Base-by-base conservation (phyloP, 75 land plant species). In the Gnetum montanum region DNA sequence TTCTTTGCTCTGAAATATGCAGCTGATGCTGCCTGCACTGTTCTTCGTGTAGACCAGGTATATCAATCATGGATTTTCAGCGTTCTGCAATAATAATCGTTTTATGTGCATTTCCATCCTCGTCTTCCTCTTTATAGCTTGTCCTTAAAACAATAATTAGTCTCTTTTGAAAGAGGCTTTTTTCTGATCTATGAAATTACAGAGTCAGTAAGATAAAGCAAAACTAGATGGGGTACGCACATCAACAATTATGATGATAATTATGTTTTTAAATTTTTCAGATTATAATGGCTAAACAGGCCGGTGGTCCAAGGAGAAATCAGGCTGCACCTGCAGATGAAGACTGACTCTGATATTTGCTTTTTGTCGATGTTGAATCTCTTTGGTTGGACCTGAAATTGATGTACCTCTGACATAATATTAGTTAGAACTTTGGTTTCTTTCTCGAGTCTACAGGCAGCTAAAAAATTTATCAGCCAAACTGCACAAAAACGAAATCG, bases 201-300 rank as follows among this genome's bases (percentile, higher is more conserved):
- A n/a, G n/a, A n/a, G n/a, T n/a, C n/a, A n/a, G n/a, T n/a, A n/a
- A n/a, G n/a, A n/a, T n/a, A n/a, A n/a, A n/a, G n/a, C n/a, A n/a
- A n/a, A n/a, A n/a, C n/a, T n/a, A n/a, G n/a, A n/a, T n/a, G n/a
- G 19, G 4, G 41, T 6, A 22, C 28, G 4, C 54, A 15, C 26
- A n/a, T 2, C 31, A 4, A 11, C 35, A 22, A 58, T 11, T 8
- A 41, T 16, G 10, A 16, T 4, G 40, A 58, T 15, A 47, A 44
- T 6, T 25, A 11, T 7, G 10, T n/a, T n/a, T n/a, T n/a, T n/a
- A n/a, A n/a, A n/a, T n/a, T 27, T 55, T 51, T 63, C 71, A 89
- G 95, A 95, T 95, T 16, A 95, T 95, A 51, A 95, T 95, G 99
- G 81, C 99, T 19, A 95, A 90, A 75, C 98, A 75, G 60, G 99